These are phyloP conservation scores for Colletotrichum sp. DNA, from an alignment of 2,329 filamentous ascomycete species.

Conservation along the genomic window DNA sequence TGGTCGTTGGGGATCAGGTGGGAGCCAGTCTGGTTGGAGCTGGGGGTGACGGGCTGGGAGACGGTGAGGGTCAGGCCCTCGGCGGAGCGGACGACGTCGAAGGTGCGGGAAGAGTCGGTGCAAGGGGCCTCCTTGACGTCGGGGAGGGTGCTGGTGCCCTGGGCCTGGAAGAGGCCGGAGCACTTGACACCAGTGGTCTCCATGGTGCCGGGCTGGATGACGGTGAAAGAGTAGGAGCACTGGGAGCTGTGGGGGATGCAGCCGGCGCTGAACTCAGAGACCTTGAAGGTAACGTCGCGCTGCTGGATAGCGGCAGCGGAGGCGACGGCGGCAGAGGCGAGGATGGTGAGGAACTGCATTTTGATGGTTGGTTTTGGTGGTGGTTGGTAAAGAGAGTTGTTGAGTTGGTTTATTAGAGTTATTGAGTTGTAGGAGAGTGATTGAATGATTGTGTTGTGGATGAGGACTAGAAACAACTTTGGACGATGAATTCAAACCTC, in stretches of 20 bases:
- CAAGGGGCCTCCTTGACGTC: conserved; percentile 32
- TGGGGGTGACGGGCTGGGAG: conserved; percentile 30
- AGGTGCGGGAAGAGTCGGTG: conserved; percentile 32
- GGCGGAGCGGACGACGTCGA: conserved; percentile 25
- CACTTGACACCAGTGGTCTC: conserved; percentile 30
- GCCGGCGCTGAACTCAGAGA: conserved; percentile 30
- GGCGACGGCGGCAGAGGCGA: conserved; percentile 26
- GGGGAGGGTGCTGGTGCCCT: conserved; percentile 30
- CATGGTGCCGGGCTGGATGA: conserved; percentile 25
- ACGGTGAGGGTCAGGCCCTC: conserved; percentile 31
- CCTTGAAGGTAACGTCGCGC: conserved; percentile 27
- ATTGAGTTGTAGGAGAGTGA: neutral
- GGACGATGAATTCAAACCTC: neutral
- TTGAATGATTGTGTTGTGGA: neutral
- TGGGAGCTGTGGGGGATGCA: conserved; percentile 32
- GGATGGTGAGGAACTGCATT: conserved; percentile 29
- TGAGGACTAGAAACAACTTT: neutral
- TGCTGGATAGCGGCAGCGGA: conserved; percentile 25
- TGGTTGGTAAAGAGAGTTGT: neutral
- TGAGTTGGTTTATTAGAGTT: neutral
- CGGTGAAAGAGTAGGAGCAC: conserved; percentile 24
- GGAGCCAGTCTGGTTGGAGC: conserved; percentile 27
- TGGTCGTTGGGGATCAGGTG: conserved; percentile 31
- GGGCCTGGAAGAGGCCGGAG: conserved; percentile 22
- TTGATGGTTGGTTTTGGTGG: conserved; percentile 17